Evolutionary conservation across 2,329 filamentous ascomycete species (phyloP), one percentile per base, ranked within the genome.

Genomic region (Malbranchea zuffiana): DNA sequence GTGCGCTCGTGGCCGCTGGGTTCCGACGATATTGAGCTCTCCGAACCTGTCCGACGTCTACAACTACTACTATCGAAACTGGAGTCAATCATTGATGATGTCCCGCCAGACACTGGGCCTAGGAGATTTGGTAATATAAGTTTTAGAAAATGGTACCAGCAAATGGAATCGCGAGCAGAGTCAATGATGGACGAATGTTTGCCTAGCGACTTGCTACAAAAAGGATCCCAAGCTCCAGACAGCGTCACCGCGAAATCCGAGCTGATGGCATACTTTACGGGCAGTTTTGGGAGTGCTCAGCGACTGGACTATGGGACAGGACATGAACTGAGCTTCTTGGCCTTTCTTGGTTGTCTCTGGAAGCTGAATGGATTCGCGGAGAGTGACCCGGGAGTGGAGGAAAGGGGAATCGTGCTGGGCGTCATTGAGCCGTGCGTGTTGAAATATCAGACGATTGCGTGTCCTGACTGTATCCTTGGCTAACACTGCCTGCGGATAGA

Each of bases 221-320:
- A 51, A 23, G 48, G 39, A 4, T 51, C 48, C 12, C 40, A 51
- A 3, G 46, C 49, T 5, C 37, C 50, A 7, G 52, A 55, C 11
- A 59, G 56, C 3, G 59, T 62, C 12, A 64, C 68, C 1, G 72
- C 75, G 4, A 67, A 69, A 47, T 70, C 72, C 32, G 88, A 96
- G 60, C 63, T 95, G 6, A 70, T 67, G 40, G 70, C 74, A 27
- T 98, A 98, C 56, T 71, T 98, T 1, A 59, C 93, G 3, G 87
- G 86, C 10, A 75, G 74, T 3, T 95, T 94, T 60, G 90, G 90
- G 3, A 96, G 86, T 53, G 61, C 83, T 0, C 85, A 95, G 51
- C 69, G 90, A 37, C 67, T 98, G 17, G 90, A 98, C 61, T 98
- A 95, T 54, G 90, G 90, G 1, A 96, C 90, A 0, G 90, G 90